Base-by-base conservation (phyloP, 2,329 filamentous ascomycete genomes). In the Lizonia empirigonia region DNA sequence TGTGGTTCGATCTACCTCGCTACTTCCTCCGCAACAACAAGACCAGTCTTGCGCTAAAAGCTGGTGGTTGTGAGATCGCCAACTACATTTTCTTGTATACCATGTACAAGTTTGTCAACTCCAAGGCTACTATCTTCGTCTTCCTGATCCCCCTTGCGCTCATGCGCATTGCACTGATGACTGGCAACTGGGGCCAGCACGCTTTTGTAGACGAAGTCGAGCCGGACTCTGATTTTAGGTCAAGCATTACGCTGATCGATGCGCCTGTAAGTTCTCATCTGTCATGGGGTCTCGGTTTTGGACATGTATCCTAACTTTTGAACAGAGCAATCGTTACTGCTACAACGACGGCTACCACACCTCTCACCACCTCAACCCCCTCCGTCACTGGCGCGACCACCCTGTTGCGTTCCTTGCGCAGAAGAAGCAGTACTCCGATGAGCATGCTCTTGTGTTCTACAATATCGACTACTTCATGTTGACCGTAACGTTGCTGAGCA, bases 331-430 rank as follows among this genome's bases (percentile, higher is more conserved):
- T 71, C 86, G 89, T 27, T 87, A 87, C 72, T 92, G 87, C 75
- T 91, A 87, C 80, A 91, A 92, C 62, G 89, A 91, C 63, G 89
- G 89, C 58, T 91, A 91, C 71, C 88, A 91, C 73, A 91, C 88
- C 6, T 90, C 87, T 15, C 89, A 91, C 67, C 89, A 91, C 63
- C 82, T 91, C 42, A 90, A 91, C 73, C 89, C 88, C 0, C 80
- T 83, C 22, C 84, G 89, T 1, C 90, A 92, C 75, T 93, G 89
- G 89, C 85, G 89, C 50, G 87, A 92, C 16, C 89, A 92, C 62
- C 89, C 89, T 0, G 78, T 85, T 10, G 83, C 88, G 6, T 91
- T 93, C 72, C 76, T 92, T 2, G 80, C 85, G 60, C 82, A 85
- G 36, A 91, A 90, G 72, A 74, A 82, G 19, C 80, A 79, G 2